A percentile compares a stretch with the other conserved stretches of the same genome.
phyloP scores from a whole-genome alignment of 352 stramenopile genomes.

The Pythium pectinolyticum region DNA sequence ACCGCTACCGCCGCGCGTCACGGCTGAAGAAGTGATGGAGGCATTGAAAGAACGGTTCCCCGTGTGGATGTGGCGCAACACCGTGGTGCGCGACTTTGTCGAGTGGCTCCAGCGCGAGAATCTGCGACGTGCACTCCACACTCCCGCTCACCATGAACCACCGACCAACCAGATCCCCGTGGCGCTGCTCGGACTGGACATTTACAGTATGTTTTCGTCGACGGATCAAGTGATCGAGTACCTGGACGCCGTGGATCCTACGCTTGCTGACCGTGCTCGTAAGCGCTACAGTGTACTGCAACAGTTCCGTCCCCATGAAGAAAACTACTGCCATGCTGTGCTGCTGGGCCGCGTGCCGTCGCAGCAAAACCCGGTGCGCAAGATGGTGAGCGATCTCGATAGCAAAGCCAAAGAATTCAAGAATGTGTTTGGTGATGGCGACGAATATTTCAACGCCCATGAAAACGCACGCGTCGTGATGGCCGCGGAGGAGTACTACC shows the following conservation, averaged over 20 bases:
- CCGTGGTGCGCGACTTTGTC: constrained; percentile 39
- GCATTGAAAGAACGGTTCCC: constrained; percentile 34
- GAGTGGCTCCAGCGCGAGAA: constrained; percentile 37
- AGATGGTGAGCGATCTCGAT: constrained; percentile 34
- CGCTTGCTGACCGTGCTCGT: constrained; percentile 29
- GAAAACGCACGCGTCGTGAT: constrained; percentile 37
- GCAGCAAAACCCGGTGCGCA: constrained; percentile 27
- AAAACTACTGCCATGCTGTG: constrained; percentile 29
- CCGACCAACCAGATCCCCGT: constrained; percentile 20
- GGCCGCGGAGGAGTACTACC: constrained; percentile 39
- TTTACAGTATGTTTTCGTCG: constrained; percentile 42
- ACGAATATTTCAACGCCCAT: constrained; percentile 39
- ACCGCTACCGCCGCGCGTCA: constrained; percentile 10
- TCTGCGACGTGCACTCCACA: constrained; percentile 16
- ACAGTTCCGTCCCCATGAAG: constrained; percentile 31
- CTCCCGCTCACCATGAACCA: neutral
- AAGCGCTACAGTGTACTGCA: constrained; percentile 29
- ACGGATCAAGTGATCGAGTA: constrained; percentile 36
- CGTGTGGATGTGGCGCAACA: constrained; percentile 45
- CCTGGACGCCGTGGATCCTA: constrained; percentile 32
- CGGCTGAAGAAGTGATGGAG: constrained; percentile 35
- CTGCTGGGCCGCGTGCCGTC: constrained; percentile 19
- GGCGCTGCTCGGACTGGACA: constrained; percentile 37
- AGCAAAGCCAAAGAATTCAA: constrained; percentile 31
- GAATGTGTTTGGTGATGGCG: constrained; percentile 33